phyloP scores from a whole-genome alignment of 2,329 filamentous ascomycete species.

The Paraphoma sp. region DNA sequence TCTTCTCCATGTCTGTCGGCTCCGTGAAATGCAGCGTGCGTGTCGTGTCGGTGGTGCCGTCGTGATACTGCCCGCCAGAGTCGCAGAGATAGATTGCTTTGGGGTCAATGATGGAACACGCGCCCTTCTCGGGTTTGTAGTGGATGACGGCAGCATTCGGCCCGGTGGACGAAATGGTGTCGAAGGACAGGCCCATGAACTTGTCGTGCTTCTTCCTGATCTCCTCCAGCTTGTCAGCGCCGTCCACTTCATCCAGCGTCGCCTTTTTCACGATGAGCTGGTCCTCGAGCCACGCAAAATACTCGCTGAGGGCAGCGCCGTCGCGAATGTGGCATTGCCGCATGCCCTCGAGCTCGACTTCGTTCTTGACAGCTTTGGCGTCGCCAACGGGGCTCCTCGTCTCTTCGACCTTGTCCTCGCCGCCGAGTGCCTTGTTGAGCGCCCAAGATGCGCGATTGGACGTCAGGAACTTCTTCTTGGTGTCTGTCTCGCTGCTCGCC shows the following conservation, averaged over 20 bases:
- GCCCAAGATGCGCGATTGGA: slow-evolving; percentile 95
- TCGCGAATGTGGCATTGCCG: slow-evolving; percentile 91
- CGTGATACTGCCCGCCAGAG: slow-evolving; percentile 93
- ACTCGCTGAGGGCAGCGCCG: slow-evolving; percentile 87
- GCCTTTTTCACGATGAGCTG: slow-evolving; percentile 77
- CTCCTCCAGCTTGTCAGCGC: slow-evolving; percentile 87
- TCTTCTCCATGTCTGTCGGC: slow-evolving; percentile 82
- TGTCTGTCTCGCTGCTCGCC: slow-evolving; percentile 41
- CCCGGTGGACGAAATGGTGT: slow-evolving; percentile 94
- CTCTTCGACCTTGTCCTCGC: slow-evolving; percentile 84
- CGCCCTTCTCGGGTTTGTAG: slow-evolving; percentile 83
- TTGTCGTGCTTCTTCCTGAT: slow-evolving; percentile 72
- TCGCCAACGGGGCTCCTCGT: slow-evolving; percentile 85
- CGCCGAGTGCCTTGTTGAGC: slow-evolving; percentile 82
- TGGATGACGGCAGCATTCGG: slow-evolving; percentile 94
- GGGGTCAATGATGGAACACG: slow-evolving; percentile 83
- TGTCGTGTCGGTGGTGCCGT: slow-evolving; percentile 96
- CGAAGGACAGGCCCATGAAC: slow-evolving; percentile 90
- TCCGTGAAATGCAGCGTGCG: slow-evolving; percentile 90
- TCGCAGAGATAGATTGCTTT: slow-evolving; percentile 91
- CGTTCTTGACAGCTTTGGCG: slow-evolving; percentile 93
- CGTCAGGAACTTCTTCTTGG: slow-evolving; percentile 73
- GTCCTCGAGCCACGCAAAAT: slow-evolving; percentile 96
- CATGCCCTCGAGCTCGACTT: slow-evolving; percentile 90
- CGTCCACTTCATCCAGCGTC: slow-evolving; percentile 84